Evolutionary conservation across 2,329 filamentous ascomycete species (phyloP).

Genomic region (Hawksworthiomyces lignivorus): DNA sequence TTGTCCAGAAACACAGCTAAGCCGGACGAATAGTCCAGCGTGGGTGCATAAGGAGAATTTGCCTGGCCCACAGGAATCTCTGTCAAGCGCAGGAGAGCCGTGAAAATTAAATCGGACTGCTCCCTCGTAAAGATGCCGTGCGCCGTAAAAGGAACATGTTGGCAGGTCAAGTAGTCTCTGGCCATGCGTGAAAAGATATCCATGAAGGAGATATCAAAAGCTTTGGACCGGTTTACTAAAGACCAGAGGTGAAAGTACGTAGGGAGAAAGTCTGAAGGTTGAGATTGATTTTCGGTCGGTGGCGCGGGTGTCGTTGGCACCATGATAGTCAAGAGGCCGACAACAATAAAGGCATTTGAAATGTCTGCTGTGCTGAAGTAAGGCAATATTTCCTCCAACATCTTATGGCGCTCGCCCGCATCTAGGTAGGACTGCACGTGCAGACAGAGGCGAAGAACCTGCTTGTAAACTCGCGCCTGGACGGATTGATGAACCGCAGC

Average conservation of each 20-base stretch:
- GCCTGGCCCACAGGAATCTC: constrained; percentile 97
- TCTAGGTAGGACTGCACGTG: constrained; percentile 92
- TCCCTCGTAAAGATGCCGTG: constrained; percentile 89
- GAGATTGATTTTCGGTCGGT: constrained; percentile 62
- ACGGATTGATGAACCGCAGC: constrained; percentile 56
- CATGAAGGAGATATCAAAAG: constrained; percentile 78
- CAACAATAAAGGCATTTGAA: constrained; percentile 88
- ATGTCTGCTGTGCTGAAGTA: constrained; percentile 93
- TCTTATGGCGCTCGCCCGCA: constrained; percentile 71
- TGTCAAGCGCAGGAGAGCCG: constrained; percentile 76
- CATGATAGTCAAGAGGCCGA: constrained; percentile 76
- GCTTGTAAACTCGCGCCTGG: constrained; percentile 49
- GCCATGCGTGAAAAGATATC: constrained; percentile 85
- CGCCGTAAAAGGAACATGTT: constrained; percentile 71
- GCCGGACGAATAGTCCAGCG: constrained; percentile 76
- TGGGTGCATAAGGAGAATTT: constrained; percentile 77
- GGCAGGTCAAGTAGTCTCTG: constrained; percentile 69
- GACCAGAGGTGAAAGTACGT: constrained; percentile 98
- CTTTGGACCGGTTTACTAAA: constrained; percentile 79
- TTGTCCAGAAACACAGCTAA: constrained; percentile 81
- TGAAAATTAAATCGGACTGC: constrained; percentile 89
- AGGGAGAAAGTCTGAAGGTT: constrained; percentile 81
- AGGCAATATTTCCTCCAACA: constrained; percentile 71
- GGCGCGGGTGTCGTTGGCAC: constrained; percentile 78
- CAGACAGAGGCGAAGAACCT: constrained; percentile 78